Evolutionary conservation across 345 rosid genomes (phyloP).

Genomic region (Aquilaria sinensis): DNA sequence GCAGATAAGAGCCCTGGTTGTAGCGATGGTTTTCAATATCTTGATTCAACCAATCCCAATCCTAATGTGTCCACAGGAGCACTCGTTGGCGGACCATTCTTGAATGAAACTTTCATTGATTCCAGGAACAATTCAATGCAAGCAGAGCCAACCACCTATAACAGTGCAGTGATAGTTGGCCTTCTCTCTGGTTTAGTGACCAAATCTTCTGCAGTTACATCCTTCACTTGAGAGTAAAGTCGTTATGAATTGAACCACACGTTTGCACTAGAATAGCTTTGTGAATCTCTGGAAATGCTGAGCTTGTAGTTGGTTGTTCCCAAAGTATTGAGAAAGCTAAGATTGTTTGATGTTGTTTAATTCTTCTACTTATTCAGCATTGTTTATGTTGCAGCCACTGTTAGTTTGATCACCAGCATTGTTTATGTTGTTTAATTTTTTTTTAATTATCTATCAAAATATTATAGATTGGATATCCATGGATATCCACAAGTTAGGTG

Average conservation of each 20-base stretch:
- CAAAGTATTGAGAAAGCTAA: not conserved
- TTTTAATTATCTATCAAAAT: too few species aligned
- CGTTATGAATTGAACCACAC: constrained; percentile 8
- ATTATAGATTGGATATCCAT: too few species aligned
- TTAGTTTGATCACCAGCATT: too few species aligned
- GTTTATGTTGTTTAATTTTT: too few species aligned
- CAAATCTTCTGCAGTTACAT: constrained; percentile 67
- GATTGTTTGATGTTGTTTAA: not conserved
- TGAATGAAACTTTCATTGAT: constrained; percentile 69
- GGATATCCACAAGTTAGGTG: too few species aligned
- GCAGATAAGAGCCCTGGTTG: constrained; percentile 64
- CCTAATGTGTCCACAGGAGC: constrained; percentile 89
- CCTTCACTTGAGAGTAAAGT: constrained; percentile 34
- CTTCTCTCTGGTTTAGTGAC: constrained; percentile 87
- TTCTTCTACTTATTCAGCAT: too few species aligned
- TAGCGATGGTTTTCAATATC: constrained; percentile 74
- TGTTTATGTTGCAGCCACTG: too few species aligned
- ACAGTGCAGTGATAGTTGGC: constrained; percentile 82
- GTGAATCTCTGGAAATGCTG: not conserved
- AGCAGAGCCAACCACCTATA: constrained; percentile 85
- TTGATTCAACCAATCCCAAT: constrained; percentile 52
- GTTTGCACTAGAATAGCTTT: constrained; percentile 20
- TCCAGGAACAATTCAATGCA: constrained; percentile 73
- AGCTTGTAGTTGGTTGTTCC: not conserved
- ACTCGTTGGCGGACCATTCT: constrained; percentile 92